These are phyloP conservation scores for Pyrrhoderma noxium DNA, from an alignment of 1,284 basidiomycete genomes.

Conservation along the genomic window DNA sequence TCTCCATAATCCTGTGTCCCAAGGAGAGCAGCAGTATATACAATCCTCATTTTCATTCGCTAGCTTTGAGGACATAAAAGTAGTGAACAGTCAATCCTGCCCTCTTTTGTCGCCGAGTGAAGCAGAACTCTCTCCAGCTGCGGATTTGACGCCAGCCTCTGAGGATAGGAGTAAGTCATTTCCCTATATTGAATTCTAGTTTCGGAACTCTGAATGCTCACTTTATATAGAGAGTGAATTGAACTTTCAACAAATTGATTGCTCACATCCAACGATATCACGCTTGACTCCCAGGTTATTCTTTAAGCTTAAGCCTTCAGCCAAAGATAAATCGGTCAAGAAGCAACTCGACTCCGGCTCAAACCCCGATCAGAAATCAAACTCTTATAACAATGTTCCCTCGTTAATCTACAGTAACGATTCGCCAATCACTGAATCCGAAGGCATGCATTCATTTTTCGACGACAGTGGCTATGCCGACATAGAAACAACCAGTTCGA, in stretches of 20 bases:
- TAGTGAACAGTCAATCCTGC: too few species aligned
- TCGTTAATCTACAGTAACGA: slow-evolving; percentile 3
- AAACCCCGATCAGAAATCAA: too few species aligned
- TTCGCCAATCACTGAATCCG: neutral
- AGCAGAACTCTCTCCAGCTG: neutral
- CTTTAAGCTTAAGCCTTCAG: slow-evolving; percentile 11
- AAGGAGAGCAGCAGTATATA: neutral
- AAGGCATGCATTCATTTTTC: slow-evolving; percentile 15
- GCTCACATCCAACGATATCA: too few species aligned
- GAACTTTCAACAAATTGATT: too few species aligned
- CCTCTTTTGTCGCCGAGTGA: too few species aligned
- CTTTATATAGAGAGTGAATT: too few species aligned
- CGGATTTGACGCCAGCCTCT: too few species aligned
- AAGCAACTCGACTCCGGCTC: neutral
- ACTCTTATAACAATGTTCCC: slow-evolving; percentile 2
- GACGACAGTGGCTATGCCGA: slow-evolving; percentile 18
- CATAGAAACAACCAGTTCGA: neutral
- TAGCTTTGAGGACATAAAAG: neutral
- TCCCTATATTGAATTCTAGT: too few species aligned
- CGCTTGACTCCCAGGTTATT: slow-evolving; percentile 3
- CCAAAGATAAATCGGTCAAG: slow-evolving; percentile 4
- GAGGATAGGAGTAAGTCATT: too few species aligned
- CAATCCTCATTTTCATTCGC: neutral
- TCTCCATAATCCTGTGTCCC: neutral
- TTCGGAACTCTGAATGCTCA: too few species aligned